Base-by-base conservation (phyloP, 768 basidiomycete genomes). In the Lyophyllum atratum region DNA sequence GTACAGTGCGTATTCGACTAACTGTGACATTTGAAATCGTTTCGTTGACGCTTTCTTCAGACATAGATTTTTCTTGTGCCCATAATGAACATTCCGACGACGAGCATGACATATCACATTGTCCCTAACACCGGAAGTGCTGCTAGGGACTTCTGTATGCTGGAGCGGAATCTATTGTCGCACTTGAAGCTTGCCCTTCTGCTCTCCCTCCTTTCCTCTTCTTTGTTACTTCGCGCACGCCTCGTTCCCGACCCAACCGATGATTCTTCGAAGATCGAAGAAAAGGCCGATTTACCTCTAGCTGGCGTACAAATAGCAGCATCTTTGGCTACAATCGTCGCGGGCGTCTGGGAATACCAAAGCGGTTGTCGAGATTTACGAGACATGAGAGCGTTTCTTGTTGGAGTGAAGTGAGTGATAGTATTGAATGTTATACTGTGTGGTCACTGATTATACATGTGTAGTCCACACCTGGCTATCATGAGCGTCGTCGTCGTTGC, bases 121-220 rank as follows among this genome's bases (percentile, higher is more conserved):
- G 61, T 82, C 11, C 72, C 77, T 51, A 82, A 84, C 60, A 69
- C 69, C 24, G 85, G 84, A 43, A 86, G 89, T 61, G 75, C 76
- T 6, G 86, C 87, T n/a, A 78, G 89, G 64, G 90, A 92, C 67
- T 89, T 83, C 59, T 86, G 83, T 70, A 89, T 91, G 88, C 78
- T 92, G 14, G 90, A 91, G 69, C 79, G 90, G 50, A 91, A 92
- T 62, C 73, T 89, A 49, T 75, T 92, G 29, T 80, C 88, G 0
- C 85, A 92, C 65, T 58, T 88, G 53, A 88, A 84, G 63, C 78
- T 91, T 25, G 85, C 83, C 5, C 72, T 89, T 10, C 71, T 92
- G 22, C 74, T 92, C 26, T 80, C 82, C 8, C 73, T 91, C 1
- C 70, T 90, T 3, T 83, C 85, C 2, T 81, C 85, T 26, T 88